A percentile compares a stretch with the other conserved stretches of the same genome.
phyloP scores from a whole-genome alignment of 306 rosid genomes.

The Pachyrhizus erosus region DNA sequence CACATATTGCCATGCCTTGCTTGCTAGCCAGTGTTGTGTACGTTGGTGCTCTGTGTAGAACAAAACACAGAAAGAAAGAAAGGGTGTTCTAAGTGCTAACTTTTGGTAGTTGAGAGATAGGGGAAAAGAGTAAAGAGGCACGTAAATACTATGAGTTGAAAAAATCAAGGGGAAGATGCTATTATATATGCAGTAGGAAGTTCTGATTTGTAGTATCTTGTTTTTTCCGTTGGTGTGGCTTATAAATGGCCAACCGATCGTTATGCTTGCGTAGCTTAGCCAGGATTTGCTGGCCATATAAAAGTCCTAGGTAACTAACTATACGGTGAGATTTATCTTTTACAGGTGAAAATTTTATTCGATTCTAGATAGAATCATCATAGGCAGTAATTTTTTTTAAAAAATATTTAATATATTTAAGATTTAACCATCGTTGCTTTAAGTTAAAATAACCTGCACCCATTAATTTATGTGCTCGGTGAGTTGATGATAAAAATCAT shows the following conservation, averaged over 20 bases:
- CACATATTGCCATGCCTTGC: constrained; percentile 76
- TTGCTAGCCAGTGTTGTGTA: constrained; percentile 20
- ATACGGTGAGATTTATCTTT: not conserved
- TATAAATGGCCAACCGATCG: constrained; percentile 49
- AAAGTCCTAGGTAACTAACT: constrained; percentile 20
- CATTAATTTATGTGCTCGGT: not conserved
- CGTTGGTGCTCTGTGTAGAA: constrained; percentile 7
- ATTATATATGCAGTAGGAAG: constrained; percentile 49
- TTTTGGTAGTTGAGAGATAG: constrained; percentile 46
- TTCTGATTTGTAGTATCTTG: constrained; percentile 25
- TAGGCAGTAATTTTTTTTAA: too few species aligned
- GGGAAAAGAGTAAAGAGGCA: constrained; percentile 44
- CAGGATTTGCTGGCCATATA: constrained; percentile 56
- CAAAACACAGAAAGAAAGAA: not conserved
- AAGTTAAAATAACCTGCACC: too few species aligned
- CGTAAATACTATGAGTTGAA: constrained; percentile 54
- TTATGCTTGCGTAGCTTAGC: constrained; percentile 42
- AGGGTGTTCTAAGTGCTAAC: constrained; percentile 18
- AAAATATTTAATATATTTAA: too few species aligned
- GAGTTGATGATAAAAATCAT: not conserved
- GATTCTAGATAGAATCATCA: too few species aligned
- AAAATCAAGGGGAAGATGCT: constrained; percentile 53
- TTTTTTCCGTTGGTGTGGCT: constrained; percentile 28
- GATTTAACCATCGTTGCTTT: too few species aligned
- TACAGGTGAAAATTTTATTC: too few species aligned